phyloP scores from a whole-genome alignment of 192 early-diverging fungal species.

The Chytriomyces sp. region DNA sequence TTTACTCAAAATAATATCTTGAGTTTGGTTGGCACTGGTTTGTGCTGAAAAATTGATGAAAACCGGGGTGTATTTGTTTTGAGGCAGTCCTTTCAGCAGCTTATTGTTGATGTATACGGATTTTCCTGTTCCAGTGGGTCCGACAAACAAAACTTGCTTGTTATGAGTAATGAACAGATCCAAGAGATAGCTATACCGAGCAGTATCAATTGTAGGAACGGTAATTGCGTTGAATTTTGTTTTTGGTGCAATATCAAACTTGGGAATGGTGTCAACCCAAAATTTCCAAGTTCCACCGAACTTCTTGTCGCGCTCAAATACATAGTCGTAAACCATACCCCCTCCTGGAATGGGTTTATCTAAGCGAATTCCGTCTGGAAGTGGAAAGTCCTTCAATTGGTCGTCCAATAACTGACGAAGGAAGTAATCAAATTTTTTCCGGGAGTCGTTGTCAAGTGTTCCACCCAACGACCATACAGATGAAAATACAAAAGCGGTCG shows the following conservation, averaged over 20 bases:
- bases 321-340: slow-evolving; percentile 57
- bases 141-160: slow-evolving; percentile 59
- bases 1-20: slow-evolving; percentile 61
- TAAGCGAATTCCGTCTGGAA: slow-evolving; percentile 49
- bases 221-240: slow-evolving; percentile 60
- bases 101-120: slow-evolving; percentile 64
- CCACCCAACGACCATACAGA: slow-evolving; percentile 62
- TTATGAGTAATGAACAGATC: slow-evolving; percentile 55
- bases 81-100: slow-evolving; percentile 52
- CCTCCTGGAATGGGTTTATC: slow-evolving; percentile 58
- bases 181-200: slow-evolving; percentile 52
- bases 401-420: slow-evolving; percentile 54
- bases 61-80: slow-evolving; percentile 57
- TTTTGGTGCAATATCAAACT: slow-evolving; percentile 55
- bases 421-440: slow-evolving; percentile 59
- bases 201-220: slow-evolving; percentile 61
- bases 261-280: slow-evolving; percentile 58
- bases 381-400: slow-evolving; percentile 39
- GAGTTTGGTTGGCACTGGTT: slow-evolving; percentile 62
- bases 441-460: slow-evolving; percentile 54
- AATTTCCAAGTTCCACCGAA: slow-evolving; percentile 59
- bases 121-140: slow-evolving; percentile 63
- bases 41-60: slow-evolving; percentile 69
- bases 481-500: slow-evolving; percentile 54
- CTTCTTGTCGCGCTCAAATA: slow-evolving; percentile 58